A percentile compares a stretch with the other conserved stretches of the same genome.
Evolutionary conservation across 768 basidiomycete genomes (phyloP).

Genomic region (Tricholoma matsutake): DNA sequence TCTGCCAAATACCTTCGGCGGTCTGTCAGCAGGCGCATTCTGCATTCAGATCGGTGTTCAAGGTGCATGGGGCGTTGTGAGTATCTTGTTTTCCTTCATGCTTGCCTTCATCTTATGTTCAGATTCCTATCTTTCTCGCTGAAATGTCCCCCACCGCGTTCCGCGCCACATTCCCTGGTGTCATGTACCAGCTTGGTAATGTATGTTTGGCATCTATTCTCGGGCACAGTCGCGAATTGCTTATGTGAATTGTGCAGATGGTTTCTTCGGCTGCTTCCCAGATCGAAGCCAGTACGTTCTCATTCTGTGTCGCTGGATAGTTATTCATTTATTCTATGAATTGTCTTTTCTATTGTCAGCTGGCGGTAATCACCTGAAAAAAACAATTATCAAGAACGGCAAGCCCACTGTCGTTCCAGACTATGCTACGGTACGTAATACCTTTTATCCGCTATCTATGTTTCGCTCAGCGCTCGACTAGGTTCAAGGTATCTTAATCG

Average conservation of each 20-base stretch:
- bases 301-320: not conserved
- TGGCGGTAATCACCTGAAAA: constrained; percentile 57
- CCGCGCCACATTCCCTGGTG: constrained; percentile 82
- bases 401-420: constrained; percentile 45
- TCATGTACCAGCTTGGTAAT: constrained; percentile 82
- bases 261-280: constrained; percentile 73
- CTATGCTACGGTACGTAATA: constrained; percentile 49
- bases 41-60: constrained; percentile 84
- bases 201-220: constrained; percentile 28
- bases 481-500: constrained; percentile 88
- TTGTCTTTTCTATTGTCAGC: constrained; percentile 29
- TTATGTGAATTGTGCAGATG: constrained; percentile 32
- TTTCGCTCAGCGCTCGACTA: constrained; percentile 18
- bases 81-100: constrained; percentile 16
- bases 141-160: constrained; percentile 88
- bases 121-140: constrained; percentile 72
- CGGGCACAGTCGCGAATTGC: not conserved
- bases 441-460: constrained; percentile 1
- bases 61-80: constrained; percentile 84
- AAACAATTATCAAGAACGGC: constrained; percentile 46
- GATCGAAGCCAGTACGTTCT: constrained; percentile 65
- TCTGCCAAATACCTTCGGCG: constrained; percentile 61
- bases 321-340: constrained; percentile 8
- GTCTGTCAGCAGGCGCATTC: constrained; percentile 79
- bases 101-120: constrained; percentile 31